Evolutionary conservation across 106 monocot species (phyloP).

Genomic region (Dendrobium officinale): DNA sequence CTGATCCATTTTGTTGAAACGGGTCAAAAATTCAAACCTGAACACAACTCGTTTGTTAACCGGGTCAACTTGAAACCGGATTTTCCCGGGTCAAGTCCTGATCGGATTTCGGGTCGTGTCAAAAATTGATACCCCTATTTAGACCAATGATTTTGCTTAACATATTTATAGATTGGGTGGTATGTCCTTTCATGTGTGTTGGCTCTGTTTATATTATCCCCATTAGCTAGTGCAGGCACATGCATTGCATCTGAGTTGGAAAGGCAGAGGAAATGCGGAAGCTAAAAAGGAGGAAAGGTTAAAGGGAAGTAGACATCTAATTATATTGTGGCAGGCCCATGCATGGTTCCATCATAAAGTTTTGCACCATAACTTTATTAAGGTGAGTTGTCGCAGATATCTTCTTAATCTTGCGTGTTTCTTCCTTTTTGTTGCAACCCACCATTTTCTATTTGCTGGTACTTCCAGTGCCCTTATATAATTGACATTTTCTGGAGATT

Average conservation of each 20-base stretch:
- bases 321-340: background rate
- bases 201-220: background rate
- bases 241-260: background rate
- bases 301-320: background rate
- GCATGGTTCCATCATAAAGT: background rate
- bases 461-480: background rate
- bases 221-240: background rate
- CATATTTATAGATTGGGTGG: background rate
- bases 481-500: background rate
- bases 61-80: too few relatives aligned
- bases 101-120: too few relatives aligned
- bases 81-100: too few relatives aligned
- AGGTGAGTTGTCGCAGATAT: too few relatives aligned
- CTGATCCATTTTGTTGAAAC: too few relatives aligned
- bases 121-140: too few relatives aligned
- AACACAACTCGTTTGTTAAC: too few relatives aligned
- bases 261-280: background rate
- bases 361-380: background rate
- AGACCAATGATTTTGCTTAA: too few relatives aligned
- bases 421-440: background rate
- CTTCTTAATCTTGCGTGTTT: background rate
- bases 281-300: background rate
- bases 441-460: background rate
- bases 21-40: too few relatives aligned
- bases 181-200: background rate